Percentiles rank a stretch among this genome's conserved stretches.
Evolutionary conservation across 208 protist species (phyloP).

Genomic region (Leishmania aethiopica): DNA sequence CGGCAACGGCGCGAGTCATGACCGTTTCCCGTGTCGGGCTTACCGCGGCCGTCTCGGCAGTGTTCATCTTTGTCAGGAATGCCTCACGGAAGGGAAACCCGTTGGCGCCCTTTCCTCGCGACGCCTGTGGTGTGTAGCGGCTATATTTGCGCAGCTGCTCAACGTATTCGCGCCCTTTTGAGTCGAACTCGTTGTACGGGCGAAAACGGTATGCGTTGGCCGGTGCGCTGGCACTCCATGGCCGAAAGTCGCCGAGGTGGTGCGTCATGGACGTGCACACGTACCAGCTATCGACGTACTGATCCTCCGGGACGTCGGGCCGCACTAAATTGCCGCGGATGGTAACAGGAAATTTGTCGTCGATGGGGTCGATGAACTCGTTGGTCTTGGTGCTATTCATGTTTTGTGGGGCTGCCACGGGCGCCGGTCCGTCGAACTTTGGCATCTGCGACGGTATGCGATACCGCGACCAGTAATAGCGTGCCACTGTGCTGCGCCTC

Average conservation of each 20-base stretch:
- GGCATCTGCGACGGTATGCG: conserved; percentile 85
- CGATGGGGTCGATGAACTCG: conserved; percentile 91
- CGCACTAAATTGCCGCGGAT: conserved; percentile 81
- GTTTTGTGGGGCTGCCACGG: conserved; percentile 85
- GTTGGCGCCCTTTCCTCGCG: conserved; percentile 64
- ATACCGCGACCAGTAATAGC: conserved; percentile 90
- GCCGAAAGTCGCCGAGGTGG: conserved; percentile 81
- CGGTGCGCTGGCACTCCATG: conserved; percentile 85
- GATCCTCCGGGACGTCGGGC: conserved; percentile 85
- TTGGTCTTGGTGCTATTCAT: conserved; percentile 93
- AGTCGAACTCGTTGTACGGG: conserved; percentile 86
- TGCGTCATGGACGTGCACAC: conserved; percentile 90
- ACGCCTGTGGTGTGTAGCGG: conserved; percentile 44
- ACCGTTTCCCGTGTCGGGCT: conserved; percentile 43
- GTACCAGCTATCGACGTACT: conserved; percentile 93
- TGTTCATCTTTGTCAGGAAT: conserved; percentile 83
- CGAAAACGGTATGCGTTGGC: conserved; percentile 86
- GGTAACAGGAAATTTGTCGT: conserved; percentile 87
- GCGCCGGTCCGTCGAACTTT: conserved; percentile 84
- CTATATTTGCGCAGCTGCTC: conserved; percentile 66
- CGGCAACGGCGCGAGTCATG: conserved; percentile 66
- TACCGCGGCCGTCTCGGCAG: conserved; percentile 13
- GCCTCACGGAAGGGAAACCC: conserved; percentile 86
- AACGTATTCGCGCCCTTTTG: conserved; percentile 87
- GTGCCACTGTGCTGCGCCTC: conserved; percentile 35